Evolutionary conservation across 495 filamentous ascomycete species (phyloP), one percentile per base, ranked within the genome.

Genomic region (Pyrenula aspistea): DNA sequence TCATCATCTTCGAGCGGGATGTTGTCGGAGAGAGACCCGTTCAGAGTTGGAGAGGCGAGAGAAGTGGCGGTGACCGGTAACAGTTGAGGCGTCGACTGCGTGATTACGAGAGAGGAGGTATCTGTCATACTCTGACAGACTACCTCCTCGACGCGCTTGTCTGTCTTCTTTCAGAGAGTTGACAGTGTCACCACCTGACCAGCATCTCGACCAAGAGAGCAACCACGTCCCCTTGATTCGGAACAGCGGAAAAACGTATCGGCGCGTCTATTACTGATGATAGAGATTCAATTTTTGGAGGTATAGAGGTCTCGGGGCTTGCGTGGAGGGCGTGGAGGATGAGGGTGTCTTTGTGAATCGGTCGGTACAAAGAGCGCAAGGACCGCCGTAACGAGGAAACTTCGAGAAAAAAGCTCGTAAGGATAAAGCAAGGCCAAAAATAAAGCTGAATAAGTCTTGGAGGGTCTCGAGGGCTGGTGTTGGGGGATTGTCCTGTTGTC

Each of bases 101-200:
- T 80, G 71, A 70, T 78, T 68, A 77, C 70, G 67, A 81, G 73
- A 63, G 74, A 73, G 70, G 79, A 79, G 75, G 76, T 75, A 76
- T 95, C 90, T 84, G 90, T 96, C 91, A 96, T 96, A 91, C 85
- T 95, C 87, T 81, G 83, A 78, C 77, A 77, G 73, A 71, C 77
- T 74, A 73, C 74, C 77, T 75, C 74, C 79, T 77, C 75, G 31
- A 42, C 15, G 4, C 8, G 15, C 15, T 15, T 42, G 31, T 42
- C 31, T 42, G 31, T 42, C 8, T 4, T 8, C 4, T 4, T 15
- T 42, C 8, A 42, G 31, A 4, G 31, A 15, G 31, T 42, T 42
- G 4, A 15, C 31, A 15, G 4, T 42, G 31, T 42, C 15, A 42
- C 31, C 31, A 42, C 31, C 31, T 42, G 15, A 42, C 4, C 31